These are phyloP conservation scores for Epichloe amarillans DNA, from an alignment of 2,329 filamentous ascomycete species.

Conservation along the genomic window DNA sequence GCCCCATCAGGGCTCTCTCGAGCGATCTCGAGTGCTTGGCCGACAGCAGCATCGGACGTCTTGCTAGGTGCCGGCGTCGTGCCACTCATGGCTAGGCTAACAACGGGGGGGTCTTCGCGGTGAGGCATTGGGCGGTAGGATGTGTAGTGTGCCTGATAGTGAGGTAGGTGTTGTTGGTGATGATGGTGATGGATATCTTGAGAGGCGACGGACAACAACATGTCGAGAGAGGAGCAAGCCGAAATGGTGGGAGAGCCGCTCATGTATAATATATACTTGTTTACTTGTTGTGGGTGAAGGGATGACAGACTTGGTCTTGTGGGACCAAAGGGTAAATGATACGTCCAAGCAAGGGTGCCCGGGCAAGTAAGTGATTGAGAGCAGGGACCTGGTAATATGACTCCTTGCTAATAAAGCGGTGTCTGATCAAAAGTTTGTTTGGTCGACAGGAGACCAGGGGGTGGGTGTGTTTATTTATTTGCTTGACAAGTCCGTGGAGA, in stretches of 20 bases:
- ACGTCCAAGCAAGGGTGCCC: not conserved
- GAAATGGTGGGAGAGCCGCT: slow-evolving; percentile 4
- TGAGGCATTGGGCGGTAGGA: slow-evolving; percentile 10
- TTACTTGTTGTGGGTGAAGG: not conserved
- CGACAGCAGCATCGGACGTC: slow-evolving; percentile 31
- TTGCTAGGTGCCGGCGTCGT: slow-evolving; percentile 5
- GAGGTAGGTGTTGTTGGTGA: slow-evolving; percentile 1
- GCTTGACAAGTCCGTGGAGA: too few species aligned
- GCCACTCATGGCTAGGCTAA: slow-evolving; percentile 5
- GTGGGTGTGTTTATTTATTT: too few species aligned
- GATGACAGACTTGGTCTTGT: not conserved
- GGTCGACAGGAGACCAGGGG: too few species aligned
- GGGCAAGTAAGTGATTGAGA: not conserved
- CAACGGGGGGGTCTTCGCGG: slow-evolving; percentile 9
- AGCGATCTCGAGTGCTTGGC: slow-evolving; percentile 61
- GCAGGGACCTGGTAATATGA: not conserved
- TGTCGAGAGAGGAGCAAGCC: slow-evolving; percentile 1
- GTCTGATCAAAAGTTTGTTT: not conserved
- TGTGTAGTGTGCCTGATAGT: not conserved
- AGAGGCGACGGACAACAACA: slow-evolving; percentile 13
- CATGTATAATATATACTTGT: slow-evolving; percentile 9
- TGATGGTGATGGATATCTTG: slow-evolving; percentile 7
- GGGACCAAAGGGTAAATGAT: too few species aligned
- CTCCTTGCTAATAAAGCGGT: not conserved
- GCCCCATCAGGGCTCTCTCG: slow-evolving; percentile 57